Percentiles rank a stretch among this genome's conserved stretches.
Conservation (phyloP, 2,329 filamentous ascomycete genomes). For the Lanzia echinophila region DNA sequence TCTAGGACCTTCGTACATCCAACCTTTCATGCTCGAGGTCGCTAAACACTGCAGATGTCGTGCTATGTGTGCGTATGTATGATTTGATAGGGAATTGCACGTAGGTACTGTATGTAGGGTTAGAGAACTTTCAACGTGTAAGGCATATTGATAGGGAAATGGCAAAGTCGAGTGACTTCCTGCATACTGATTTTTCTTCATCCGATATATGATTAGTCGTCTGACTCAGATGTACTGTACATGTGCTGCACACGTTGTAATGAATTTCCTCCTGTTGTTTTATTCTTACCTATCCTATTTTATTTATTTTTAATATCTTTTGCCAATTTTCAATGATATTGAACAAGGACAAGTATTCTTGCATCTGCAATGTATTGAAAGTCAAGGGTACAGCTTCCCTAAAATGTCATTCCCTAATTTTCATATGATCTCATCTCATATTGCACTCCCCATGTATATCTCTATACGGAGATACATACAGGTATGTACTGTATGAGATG, state of each 20-base stretch:
- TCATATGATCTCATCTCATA: neutral
- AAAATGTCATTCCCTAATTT: neutral
- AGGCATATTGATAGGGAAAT: slow-evolving; percentile 2
- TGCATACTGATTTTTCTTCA: slow-evolving; percentile 6
- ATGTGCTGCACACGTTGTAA: neutral
- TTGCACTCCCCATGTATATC: neutral
- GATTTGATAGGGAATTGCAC: neutral
- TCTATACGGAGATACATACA: neutral
- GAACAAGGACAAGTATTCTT: neutral
- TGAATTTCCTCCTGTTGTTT: neutral
- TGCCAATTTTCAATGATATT: neutral
- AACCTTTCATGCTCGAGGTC: neutral
- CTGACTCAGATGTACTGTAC: slow-evolving; percentile 5
- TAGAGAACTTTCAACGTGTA: neutral
- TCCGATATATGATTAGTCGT: slow-evolving; percentile 7
- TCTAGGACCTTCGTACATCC: neutral
- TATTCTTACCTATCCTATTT: neutral
- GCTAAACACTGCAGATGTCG: neutral
- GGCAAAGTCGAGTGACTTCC: slow-evolving; percentile 8
- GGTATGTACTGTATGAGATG: neutral
- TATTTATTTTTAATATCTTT: neutral
- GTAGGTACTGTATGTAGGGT: neutral
- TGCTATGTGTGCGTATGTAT: neutral
- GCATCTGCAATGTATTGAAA: slow-evolving; percentile 1
- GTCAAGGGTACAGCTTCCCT: neutral